Evolutionary conservation across 192 early-diverging fungal species (phyloP), one percentile per base, ranked within the genome.

Genomic region (Coemansia sp.): DNA sequence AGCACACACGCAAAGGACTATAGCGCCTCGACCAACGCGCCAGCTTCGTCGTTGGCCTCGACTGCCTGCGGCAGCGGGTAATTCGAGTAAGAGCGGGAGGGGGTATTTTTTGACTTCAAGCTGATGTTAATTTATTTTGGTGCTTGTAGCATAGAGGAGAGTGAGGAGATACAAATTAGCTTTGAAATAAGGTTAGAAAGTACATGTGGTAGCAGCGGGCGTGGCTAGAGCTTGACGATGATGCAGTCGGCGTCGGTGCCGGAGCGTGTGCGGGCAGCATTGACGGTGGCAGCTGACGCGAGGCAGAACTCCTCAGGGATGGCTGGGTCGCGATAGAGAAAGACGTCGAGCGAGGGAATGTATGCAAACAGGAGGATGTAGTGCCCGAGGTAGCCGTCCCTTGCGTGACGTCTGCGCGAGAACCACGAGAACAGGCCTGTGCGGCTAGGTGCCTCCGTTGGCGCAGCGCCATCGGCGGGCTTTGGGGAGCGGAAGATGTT

Each of bases 321-420:
- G 12, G 89, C 92, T 7, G 95, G 95, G 64, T 96, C 93, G 58
- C 95, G 87, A 63, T 93, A 93, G 20, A 91, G 82, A 67, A 96
- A 93, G 67, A 85, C 59, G 77, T 96, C 93, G 28, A 83, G 82
- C 23, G 85, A 84, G 2, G 89, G 87, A 45, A 94, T 91, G 64
- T 94, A 96, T 4, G 87, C 91, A 43, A 94, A 88, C n/a, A 96
- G 80, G 37, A 93, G 74, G 28, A 96, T 88, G 66, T 92, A 96
- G 72, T 96, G 95, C 3, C 95, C 95, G 68, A 85, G 63, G 71
- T 87, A 91, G 39, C 86, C 83, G 35, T 74, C 74, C n/a, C 46
- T 63, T 51, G 68, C 52, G 9, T 33, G 63, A 9, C 71, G 68
- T 6, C 66, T 52, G 21, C 65, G 67, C 31, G 66, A 67, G 33